These are phyloP conservation scores for Gamsiella multidivaricata DNA, from an alignment of 192 early-diverging fungal genomes.

Conservation along the genomic window DNA sequence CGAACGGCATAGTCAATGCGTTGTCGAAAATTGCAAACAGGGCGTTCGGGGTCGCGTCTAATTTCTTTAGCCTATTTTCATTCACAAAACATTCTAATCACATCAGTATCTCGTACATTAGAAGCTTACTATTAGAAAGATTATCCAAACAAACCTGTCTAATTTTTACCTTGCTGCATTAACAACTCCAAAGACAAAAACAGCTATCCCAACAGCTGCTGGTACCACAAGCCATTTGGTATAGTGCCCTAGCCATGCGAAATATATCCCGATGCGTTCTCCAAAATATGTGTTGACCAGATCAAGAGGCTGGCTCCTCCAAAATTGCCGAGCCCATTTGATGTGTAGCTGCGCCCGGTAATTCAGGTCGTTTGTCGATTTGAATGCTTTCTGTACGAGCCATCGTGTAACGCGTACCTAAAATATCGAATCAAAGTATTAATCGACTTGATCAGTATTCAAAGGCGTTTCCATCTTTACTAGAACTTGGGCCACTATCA, in stretches of 20 bases:
- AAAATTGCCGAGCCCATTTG: slow-evolving; percentile 57
- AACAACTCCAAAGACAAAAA: slow-evolving; percentile 64
- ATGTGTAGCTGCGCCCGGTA: slow-evolving; percentile 56
- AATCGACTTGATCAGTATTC: too few species aligned
- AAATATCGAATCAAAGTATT: too few species aligned
- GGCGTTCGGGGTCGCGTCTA: slow-evolving; percentile 35
- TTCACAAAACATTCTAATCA: too few species aligned
- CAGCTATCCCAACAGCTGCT: slow-evolving; percentile 60
- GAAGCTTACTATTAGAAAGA: too few species aligned
- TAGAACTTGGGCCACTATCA: not conserved
- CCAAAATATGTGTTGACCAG: slow-evolving; percentile 69
- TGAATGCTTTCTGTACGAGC: slow-evolving; percentile 33
- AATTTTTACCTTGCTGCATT: slow-evolving; percentile 24
- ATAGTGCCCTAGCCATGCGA: slow-evolving; percentile 76
- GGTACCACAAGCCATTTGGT: slow-evolving; percentile 66
- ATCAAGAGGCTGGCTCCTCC: slow-evolving; percentile 56
- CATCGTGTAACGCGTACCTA: slow-evolving; percentile 67
- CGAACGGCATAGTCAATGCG: slow-evolving; percentile 63
- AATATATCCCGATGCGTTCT: slow-evolving; percentile 72
- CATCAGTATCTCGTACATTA: too few species aligned
- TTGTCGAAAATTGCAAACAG: slow-evolving; percentile 70
- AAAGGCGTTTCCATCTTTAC: too few species aligned
- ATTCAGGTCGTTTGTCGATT: slow-evolving; percentile 12
- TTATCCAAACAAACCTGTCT: not conserved
- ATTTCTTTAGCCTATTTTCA: slow-evolving; percentile 24